Base-by-base conservation (phyloP, 257 asterid genomes). In the Phtheirospermum japonicum region DNA sequence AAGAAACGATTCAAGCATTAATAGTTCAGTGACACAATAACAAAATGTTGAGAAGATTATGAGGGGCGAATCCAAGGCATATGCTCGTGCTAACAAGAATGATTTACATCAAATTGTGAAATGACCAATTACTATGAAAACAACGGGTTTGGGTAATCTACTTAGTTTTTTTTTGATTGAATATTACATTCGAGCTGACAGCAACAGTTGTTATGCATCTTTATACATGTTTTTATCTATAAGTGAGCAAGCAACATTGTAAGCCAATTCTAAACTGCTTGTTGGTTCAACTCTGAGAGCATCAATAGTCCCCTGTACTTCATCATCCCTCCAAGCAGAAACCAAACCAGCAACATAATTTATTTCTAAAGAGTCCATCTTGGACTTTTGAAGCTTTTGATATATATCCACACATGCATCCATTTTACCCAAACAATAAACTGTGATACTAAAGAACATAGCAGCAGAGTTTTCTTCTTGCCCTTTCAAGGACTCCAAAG, bases 241-340 rank as follows among this genome's bases (percentile, higher is more conserved):
- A 77, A 93, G 72, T 20, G 96, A 86, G 77, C 97, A 93, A 33
- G 96, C 93, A 72, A 87, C 84, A 68, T 89, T 89, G 70, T 83
- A 93, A 50, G 99, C 95, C 79, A 93, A 81, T 75, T 89, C 99
- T 77, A 85, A 89, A 76, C 83, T 93, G 91, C 91, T 87, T 4
- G 87, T 83, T 53, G 94, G 82, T 76, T 80, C 83, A 56, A 89
- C 79, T 78, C 84, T 87, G 63, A 85, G 84, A 48, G 90, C 71
- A 61, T 85, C 95, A 75, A 93, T 33, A 12, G 74, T 70, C 61
- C 81, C 84, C 78, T 85, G 95, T 60, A 92, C 99, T 71, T 92
- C 96, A 62, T 85, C 66, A 70, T 94, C 77, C 71, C 79, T 80
- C 69, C 95, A 97, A 73, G 96, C 96, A 77, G 96, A 83, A 69